Percentiles rank a stretch among this genome's conserved stretches.
Evolutionary conservation across 345 rosid species (phyloP).

Genomic region (Eucalyptus decipiens): DNA sequence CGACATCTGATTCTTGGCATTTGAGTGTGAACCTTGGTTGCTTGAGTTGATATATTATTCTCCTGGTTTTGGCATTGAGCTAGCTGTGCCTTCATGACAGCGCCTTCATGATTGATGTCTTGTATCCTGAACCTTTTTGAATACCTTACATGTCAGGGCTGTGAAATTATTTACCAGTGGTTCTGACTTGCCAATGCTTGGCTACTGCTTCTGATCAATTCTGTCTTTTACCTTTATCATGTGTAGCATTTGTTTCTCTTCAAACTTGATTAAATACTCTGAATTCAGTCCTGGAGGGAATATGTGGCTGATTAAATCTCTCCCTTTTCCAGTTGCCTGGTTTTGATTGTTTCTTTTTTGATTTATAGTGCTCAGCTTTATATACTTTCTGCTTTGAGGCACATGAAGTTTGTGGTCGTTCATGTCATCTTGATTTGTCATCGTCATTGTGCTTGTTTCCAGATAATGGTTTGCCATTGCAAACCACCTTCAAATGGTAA

Average conservation of each 20-base stretch:
- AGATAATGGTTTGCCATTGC: conserved; percentile 98
- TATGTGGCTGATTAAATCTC: neutral
- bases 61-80: neutral
- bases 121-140: neutral
- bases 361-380: neutral
- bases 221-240: neutral
- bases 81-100: neutral
- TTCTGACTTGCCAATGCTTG: neutral
- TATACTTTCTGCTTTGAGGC: neutral
- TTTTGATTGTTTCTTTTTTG: neutral
- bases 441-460: neutral
- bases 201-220: neutral
- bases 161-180: neutral
- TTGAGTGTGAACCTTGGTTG: neutral
- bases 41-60: neutral
- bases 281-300: neutral
- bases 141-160: neutral
- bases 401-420: neutral
- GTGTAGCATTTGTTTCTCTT: neutral
- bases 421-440: neutral
- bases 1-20: neutral
- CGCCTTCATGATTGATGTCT: neutral
- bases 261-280: neutral
- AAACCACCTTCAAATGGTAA: conserved; percentile 44
- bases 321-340: neutral